phyloP scores from a whole-genome alignment of 371 early-diverging fungal genomes.

The Saksenaea vasiformis region DNA sequence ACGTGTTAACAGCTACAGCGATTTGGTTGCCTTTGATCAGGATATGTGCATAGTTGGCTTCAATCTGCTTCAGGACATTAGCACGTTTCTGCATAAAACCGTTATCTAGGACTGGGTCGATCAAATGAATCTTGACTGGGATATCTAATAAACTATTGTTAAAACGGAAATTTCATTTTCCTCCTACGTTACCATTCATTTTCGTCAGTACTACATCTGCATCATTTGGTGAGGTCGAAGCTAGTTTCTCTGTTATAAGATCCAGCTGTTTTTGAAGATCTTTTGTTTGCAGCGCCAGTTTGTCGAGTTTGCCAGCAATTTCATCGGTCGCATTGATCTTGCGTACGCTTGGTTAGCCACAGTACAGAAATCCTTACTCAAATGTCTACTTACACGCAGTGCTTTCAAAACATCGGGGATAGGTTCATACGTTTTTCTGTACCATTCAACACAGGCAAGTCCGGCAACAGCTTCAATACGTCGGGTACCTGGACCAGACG shows the following conservation, averaged over 20 bases:
- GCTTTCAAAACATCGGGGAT: conserved; percentile 45
- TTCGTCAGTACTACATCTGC: conserved; percentile 15
- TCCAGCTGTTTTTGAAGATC: conserved; percentile 44
- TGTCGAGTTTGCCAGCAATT: conserved; percentile 40
- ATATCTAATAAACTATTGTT: conserved; percentile 25
- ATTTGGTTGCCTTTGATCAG: conserved; percentile 53
- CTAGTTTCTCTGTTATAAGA: conserved; percentile 42
- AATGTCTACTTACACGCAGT: conserved; percentile 34
- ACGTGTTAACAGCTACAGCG: conserved; percentile 49
- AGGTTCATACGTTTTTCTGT: conserved; percentile 49
- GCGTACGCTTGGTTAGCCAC: background rate
- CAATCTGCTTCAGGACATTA: conserved; percentile 47
- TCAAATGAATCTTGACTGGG: conserved; percentile 49
- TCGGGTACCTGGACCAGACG: conserved; percentile 54
- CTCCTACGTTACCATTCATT: conserved; percentile 12
- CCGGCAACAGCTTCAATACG: conserved; percentile 83
- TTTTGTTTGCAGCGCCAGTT: conserved; percentile 35
- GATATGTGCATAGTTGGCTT: conserved; percentile 47
- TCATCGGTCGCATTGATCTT: conserved; percentile 45
- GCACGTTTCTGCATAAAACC: conserved; percentile 57
- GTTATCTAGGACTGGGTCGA: conserved; percentile 53
- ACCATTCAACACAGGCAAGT: conserved; percentile 50
- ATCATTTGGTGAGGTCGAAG: conserved; percentile 18
- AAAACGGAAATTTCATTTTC: background rate
- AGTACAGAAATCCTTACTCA: background rate